These are phyloP conservation scores for Fraxinus greggii DNA, from an alignment of 305 asterid species.

Conservation along the genomic window DNA sequence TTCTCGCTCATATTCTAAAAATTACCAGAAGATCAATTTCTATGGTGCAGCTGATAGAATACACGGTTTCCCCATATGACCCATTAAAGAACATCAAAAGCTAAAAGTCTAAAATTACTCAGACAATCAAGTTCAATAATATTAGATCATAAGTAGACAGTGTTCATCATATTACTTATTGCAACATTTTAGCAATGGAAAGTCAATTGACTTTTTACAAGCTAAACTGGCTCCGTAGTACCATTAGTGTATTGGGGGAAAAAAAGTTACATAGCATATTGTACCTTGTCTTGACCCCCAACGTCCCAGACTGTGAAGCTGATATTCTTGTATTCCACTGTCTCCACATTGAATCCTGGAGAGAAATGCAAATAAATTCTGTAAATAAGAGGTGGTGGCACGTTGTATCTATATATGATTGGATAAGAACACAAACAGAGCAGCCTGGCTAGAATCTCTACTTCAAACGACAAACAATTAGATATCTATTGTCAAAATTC, in stretches of 20 bases:
- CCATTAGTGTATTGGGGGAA: neutral
- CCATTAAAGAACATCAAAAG: neutral
- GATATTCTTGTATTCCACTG: constrained; percentile 40
- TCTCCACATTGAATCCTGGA: constrained; percentile 36
- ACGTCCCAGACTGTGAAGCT: constrained; percentile 57
- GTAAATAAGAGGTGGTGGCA: neutral
- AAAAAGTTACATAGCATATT: neutral
- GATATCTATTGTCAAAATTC: neutral
- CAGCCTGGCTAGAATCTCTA: neutral
- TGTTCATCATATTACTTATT: neutral
- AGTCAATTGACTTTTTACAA: neutral
- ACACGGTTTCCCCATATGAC: neutral
- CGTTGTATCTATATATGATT: neutral
- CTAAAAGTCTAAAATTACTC: neutral
- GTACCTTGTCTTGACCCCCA: constrained; percentile 56
- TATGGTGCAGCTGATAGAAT: neutral
- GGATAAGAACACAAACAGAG: neutral
- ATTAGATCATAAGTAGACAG: neutral
- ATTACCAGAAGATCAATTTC: neutral
- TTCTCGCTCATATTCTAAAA: neutral
- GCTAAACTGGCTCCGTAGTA: neutral
- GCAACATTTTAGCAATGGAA: neutral
- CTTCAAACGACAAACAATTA: neutral
- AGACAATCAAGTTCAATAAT: neutral
- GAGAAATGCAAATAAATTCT: neutral